phyloP scores from a whole-genome alignment of 176 grass and related monocot genomes.

The Avena atlantica region DNA sequence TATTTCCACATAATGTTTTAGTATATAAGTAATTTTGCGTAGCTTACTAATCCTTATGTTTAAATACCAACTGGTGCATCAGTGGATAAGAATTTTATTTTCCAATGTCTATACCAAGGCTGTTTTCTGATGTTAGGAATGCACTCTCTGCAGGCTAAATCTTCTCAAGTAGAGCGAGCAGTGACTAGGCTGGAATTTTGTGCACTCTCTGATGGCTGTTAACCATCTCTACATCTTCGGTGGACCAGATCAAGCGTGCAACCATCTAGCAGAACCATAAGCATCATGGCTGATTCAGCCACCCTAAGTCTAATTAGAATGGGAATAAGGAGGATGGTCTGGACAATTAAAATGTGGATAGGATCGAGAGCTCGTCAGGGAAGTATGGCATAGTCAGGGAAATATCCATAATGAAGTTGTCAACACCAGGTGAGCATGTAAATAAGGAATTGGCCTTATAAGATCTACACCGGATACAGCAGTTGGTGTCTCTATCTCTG shows the following conservation, averaged over 20 bases:
- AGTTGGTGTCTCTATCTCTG: slow-evolving; percentile 22
- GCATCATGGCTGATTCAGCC: slow-evolving; percentile 49
- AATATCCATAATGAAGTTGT: slow-evolving; percentile 42
- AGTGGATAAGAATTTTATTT: too few relatives aligned
- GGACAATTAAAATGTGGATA: slow-evolving; percentile 35
- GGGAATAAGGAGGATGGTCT: slow-evolving; percentile 41
- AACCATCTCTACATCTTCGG: not conserved
- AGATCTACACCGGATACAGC: slow-evolving; percentile 37
- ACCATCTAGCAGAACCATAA: slow-evolving; percentile 57
- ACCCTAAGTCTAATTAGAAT: slow-evolving; percentile 26
- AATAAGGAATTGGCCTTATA: slow-evolving; percentile 59
- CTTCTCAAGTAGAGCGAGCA: too few relatives aligned
- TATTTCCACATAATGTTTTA: not conserved
- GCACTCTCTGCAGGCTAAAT: too few relatives aligned
- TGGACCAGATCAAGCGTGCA: slow-evolving; percentile 40
- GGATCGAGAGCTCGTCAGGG: slow-evolving; percentile 47
- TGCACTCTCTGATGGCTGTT: too few relatives aligned
- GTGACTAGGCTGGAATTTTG: too few relatives aligned
- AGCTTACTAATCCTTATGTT: too few relatives aligned
- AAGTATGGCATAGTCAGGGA: slow-evolving; percentile 29
- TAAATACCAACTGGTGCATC: too few relatives aligned
- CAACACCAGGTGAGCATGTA: slow-evolving; percentile 21
- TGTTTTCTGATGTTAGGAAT: too few relatives aligned
- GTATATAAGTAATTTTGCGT: too few relatives aligned
- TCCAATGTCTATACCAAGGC: too few relatives aligned